Conservation (phyloP, 2,329 filamentous ascomycete genomes). For the Phyllosticta citribraziliensis region DNA sequence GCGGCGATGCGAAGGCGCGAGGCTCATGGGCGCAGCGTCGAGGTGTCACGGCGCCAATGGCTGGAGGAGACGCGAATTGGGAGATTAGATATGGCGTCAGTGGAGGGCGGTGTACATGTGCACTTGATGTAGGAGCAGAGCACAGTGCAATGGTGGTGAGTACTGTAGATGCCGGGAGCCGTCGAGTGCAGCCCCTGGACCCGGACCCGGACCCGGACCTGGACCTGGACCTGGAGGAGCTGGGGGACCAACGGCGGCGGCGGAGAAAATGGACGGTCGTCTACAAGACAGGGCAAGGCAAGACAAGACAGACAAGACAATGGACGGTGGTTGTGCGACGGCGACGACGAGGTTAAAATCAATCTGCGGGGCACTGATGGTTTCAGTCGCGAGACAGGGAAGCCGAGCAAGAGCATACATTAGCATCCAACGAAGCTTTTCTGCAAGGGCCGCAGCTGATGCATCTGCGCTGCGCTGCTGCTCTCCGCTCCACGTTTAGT, state of each 20-base stretch:
- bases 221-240: not conserved
- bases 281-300: not conserved
- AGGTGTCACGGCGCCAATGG: conserved; percentile 2
- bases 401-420: too few relatives aligned
- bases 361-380: not conserved
- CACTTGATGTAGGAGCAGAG: too few relatives aligned
- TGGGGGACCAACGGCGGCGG: not conserved
- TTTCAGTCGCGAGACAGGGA: not conserved
- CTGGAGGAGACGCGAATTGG: not conserved
- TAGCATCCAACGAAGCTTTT: not conserved
- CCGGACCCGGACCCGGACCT: too few relatives aligned
- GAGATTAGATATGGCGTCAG: not conserved
- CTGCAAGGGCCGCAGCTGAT: not conserved
- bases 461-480: too few relatives aligned
- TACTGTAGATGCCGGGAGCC: not conserved
- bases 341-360: not conserved
- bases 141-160: not conserved
- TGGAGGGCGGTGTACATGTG: not conserved
- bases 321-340: not conserved
- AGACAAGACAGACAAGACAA: not conserved
- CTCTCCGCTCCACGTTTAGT: too few relatives aligned
- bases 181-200: not conserved
- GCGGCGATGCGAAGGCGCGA: conserved; percentile 7
- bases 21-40: conserved; percentile 8
- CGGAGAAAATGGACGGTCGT: too few relatives aligned